Evolutionary conservation across 176 grass and related monocot species (phyloP).

Genomic region (Typha latifolia): DNA sequence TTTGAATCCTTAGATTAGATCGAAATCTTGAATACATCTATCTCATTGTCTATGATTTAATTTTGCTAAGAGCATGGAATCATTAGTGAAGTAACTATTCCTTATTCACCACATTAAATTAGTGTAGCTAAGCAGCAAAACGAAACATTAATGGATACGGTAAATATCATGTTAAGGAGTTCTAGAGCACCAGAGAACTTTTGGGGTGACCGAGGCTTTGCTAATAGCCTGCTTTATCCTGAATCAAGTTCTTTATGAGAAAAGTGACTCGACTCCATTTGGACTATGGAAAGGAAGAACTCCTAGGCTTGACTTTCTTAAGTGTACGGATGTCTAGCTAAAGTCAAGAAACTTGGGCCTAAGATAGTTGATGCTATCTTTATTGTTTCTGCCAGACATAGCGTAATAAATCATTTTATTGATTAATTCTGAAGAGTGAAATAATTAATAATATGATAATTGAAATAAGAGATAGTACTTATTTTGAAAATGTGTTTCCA

Average conservation of each 20-base stretch:
- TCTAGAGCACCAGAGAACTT: neutral
- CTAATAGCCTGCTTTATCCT: too few relatives aligned
- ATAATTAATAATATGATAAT: neutral
- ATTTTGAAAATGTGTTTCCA: neutral
- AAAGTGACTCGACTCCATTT: neutral
- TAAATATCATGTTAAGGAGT: neutral
- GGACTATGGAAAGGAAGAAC: neutral
- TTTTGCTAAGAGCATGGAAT: neutral
- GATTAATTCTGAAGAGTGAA: neutral
- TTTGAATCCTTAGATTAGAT: neutral
- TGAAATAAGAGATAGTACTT: neutral
- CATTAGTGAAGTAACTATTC: neutral
- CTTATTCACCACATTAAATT: neutral
- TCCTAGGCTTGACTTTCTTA: neutral
- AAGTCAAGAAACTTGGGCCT: neutral
- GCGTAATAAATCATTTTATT: neutral
- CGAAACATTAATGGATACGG: neutral
- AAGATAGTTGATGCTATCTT: conserved; percentile 2
- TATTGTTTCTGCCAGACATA: neutral
- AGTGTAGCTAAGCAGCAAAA: neutral
- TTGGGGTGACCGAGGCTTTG: neutral
- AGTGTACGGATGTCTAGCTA: neutral
- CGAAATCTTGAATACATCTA: neutral
- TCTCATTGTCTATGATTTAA: neutral
- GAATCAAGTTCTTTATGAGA: neutral